Evolutionary conservation across 768 basidiomycete species (phyloP), one percentile per base, ranked within the genome.

Genomic region (Suillus cothurnatus): DNA sequence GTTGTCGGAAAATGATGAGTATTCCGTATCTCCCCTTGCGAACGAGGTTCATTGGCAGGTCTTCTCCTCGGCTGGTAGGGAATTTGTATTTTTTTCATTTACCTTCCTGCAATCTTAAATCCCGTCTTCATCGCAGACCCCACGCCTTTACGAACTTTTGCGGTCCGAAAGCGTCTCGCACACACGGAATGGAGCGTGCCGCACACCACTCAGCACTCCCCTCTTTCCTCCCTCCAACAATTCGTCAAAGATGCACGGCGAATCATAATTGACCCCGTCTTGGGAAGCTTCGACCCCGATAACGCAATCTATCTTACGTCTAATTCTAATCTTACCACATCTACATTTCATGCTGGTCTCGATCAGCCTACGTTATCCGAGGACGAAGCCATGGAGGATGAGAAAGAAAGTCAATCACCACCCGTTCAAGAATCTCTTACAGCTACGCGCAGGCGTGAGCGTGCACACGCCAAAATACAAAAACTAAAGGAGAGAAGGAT

Each of bases 1-100:
- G 59, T 66, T 89, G 53, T 84, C 83, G 66, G 80, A 82, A 41
- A 76, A 84, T 59, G 72, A 75, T 0, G 83, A 84, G 62, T 81
- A 81, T 39, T 77, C 85, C 2, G 69, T 72, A 1, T 71, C 85
- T 6, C 68, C 68, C 60, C 70, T 74, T 39, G 85, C 86, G 4
- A 72, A 81, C 64, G 80, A 81, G 38, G 78, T 92, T 55, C 80
- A 92, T 67, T 93, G 91, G 92, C 74, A 81, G 14, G 70, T 84
- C 1, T 92, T 87, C 71, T 78, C 81, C 12, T 78, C 80, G 7
- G 79, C 80, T 69, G 90, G 91, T 92, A 59, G 26, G 71, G 59
- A 80, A 73, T 43, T 63, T 31, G 26, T 52, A n/a, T n/a, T n/a
- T 45, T 1, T 36, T 21, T 41, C 45, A 39, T 49, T 11, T 45